These are phyloP conservation scores for Atalantia buxifolia DNA, from an alignment of 345 rosid species.

Conservation along the genomic window DNA sequence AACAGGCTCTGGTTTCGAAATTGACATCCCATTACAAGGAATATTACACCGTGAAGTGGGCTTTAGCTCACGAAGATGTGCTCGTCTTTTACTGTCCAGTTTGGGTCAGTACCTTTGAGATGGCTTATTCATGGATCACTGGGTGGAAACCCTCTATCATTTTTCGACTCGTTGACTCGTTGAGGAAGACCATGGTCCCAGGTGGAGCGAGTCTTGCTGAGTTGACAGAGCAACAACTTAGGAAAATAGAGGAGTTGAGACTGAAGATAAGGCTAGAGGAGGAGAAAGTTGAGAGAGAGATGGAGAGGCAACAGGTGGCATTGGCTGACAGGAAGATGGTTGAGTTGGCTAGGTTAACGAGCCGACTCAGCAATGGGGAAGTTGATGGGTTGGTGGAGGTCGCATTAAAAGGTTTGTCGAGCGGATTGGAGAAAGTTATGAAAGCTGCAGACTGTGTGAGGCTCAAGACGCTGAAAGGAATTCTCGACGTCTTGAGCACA, in stretches of 20 bases:
- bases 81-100: constrained; percentile 56
- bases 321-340: constrained; percentile 64
- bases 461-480: constrained; percentile 69
- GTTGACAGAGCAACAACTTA: constrained; percentile 47
- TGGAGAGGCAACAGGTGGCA: constrained; percentile 83
- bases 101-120: constrained; percentile 68
- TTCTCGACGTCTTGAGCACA: constrained; percentile 62
- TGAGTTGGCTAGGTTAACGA: constrained; percentile 49
- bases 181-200: constrained; percentile 24
- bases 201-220: constrained; percentile 18
- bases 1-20: constrained; percentile 45
- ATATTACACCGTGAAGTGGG: constrained; percentile 79
- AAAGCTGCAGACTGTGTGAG: constrained; percentile 81
- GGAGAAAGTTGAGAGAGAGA: constrained; percentile 69
- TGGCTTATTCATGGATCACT: constrained; percentile 62
- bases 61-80: constrained; percentile 57
- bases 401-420: constrained; percentile 41
- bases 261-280: constrained; percentile 56
- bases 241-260: constrained; percentile 52
- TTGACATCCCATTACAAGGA: constrained; percentile 71
- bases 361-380: constrained; percentile 20
- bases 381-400: constrained; percentile 37
- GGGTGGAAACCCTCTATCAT: constrained; percentile 79
- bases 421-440: constrained; percentile 62
- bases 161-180: constrained; percentile 48